Conservation (phyloP, 2,329 filamentous ascomycete genomes). For the Verticillium dahliae region DNA sequence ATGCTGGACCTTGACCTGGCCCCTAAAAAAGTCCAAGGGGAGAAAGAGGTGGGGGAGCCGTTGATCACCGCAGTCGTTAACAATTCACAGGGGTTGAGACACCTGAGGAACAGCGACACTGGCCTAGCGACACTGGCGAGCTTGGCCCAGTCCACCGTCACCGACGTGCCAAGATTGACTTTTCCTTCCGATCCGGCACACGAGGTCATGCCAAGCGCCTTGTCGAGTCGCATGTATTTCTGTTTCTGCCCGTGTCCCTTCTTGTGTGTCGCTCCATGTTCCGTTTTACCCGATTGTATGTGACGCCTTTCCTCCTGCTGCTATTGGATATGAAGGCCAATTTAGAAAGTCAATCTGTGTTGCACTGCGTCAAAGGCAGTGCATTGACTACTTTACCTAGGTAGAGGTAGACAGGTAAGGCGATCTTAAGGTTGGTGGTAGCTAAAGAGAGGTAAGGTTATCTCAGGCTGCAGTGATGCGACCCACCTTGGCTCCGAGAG, state of each 20-base stretch:
- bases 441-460: too few species aligned
- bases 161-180: neutral
- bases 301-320: too few species aligned
- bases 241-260: neutral
- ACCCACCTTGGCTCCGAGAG: too few species aligned
- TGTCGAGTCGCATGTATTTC: neutral
- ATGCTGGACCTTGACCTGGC: neutral
- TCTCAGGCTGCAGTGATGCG: too few species aligned
- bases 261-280: neutral
- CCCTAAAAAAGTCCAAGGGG: too few species aligned
- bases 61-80: too few species aligned
- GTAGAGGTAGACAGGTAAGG: too few species aligned
- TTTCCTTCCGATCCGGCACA: neutral
- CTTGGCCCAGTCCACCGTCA: neutral
- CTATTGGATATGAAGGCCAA: too few species aligned
- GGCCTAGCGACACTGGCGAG: neutral
- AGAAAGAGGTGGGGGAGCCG: neutral
- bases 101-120: neutral
- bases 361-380: neutral
- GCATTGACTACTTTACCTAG: too few species aligned
- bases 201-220: neutral
- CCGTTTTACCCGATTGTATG: neutral
- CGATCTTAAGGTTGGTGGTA: too few species aligned
- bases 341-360: too few species aligned
- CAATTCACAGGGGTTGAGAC: neutral